Evolutionary conservation across 192 early-diverging fungal species (phyloP).

Genomic region (Podila epigama): DNA sequence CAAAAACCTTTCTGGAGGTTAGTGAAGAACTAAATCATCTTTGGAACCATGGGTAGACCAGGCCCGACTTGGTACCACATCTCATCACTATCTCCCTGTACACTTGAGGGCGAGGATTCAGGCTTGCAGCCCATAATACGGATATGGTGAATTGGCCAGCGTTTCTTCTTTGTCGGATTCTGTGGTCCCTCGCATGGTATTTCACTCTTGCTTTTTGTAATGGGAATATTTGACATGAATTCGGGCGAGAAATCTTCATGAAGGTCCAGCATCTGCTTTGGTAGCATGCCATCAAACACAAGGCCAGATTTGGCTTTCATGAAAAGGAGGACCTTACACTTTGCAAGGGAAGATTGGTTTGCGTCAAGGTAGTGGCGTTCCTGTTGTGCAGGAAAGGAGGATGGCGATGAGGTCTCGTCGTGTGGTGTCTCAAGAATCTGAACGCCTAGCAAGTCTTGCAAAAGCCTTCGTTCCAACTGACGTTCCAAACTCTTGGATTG

Average conservation of each 20-base stretch:
- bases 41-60: conserved; percentile 11
- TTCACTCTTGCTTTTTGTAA: background rate
- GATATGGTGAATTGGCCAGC: conserved; percentile 35
- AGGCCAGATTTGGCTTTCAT: conserved; percentile 15
- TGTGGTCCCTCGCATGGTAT: background rate
- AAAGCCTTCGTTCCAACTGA: conserved; percentile 19
- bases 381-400: background rate
- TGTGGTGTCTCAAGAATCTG: background rate
- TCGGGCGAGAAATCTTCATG: conserved; percentile 16
- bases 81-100: background rate
- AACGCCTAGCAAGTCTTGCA: conserved; percentile 34
- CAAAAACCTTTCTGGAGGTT: background rate
- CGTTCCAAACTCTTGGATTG: conserved; percentile 8
- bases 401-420: background rate
- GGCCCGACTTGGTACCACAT: conserved; percentile 29
- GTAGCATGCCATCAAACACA: conserved; percentile 17
- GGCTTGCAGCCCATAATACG: conserved; percentile 11
- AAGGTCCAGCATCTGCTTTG: conserved; percentile 14
- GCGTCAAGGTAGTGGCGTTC: background rate
- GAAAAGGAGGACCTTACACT: conserved; percentile 13
- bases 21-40: background rate
- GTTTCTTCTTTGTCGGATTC: background rate
- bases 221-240: background rate
- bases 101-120: too few species aligned
- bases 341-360: background rate